Evolutionary conservation across 176 grass and related monocot genomes (phyloP).

Genomic region (Ampelocalamus luodianensis): DNA sequence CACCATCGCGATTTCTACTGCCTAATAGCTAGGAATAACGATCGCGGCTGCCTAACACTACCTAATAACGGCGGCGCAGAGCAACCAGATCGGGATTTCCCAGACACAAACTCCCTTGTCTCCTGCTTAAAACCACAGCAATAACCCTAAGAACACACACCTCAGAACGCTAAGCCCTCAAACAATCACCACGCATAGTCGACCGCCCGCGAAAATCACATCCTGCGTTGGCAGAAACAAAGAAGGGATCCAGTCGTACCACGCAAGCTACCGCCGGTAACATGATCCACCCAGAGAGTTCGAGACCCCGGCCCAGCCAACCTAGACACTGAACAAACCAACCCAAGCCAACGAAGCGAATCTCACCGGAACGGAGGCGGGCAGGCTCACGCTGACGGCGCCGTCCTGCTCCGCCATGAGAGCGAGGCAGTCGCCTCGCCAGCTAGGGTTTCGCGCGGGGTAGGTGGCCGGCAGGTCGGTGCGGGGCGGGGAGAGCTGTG

Average conservation of each 20-base stretch:
- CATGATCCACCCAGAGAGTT: not conserved
- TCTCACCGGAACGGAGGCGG: conserved; percentile 41
- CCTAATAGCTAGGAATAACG: not conserved
- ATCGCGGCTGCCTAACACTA: not conserved
- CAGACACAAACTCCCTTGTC: not conserved
- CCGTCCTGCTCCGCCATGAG: conserved; percentile 48
- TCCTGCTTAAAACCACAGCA: not conserved
- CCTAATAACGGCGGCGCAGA: not conserved
- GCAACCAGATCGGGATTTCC: conserved; percentile 2
- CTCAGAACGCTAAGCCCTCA: not conserved
- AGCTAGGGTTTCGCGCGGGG: conserved; percentile 50
- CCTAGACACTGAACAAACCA: not conserved
- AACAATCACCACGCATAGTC: not conserved
- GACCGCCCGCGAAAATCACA: not conserved
- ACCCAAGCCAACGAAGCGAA: not conserved
- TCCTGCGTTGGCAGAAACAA: not conserved
- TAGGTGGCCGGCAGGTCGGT: conserved; percentile 43
- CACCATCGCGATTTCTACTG: not conserved
- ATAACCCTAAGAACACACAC: not conserved
- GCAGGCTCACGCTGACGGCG: conserved; percentile 11
- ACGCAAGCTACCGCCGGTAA: not conserved
- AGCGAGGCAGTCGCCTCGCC: conserved; percentile 1
- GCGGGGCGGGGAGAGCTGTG: not conserved
- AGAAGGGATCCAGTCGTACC: not conserved
- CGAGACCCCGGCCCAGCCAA: not conserved